Conservation (phyloP, 305 asterid species). For the Salvia sclarea region DNA sequence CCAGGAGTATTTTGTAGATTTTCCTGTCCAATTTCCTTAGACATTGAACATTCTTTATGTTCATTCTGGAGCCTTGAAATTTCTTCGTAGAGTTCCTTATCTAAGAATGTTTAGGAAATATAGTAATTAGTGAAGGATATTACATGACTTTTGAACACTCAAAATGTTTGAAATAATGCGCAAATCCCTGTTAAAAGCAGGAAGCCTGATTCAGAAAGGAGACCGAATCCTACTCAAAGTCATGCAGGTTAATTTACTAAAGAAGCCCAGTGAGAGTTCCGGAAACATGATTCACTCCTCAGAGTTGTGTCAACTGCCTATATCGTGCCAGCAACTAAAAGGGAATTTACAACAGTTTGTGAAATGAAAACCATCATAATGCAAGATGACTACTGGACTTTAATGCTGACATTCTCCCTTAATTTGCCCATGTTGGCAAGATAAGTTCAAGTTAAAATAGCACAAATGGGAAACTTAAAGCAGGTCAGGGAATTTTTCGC, state of each 20-base stretch:
- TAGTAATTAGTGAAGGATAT: conserved; percentile 4
- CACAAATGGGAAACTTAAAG: not conserved
- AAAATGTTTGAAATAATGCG: not conserved
- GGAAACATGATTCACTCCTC: not conserved
- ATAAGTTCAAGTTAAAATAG: conserved; percentile 17
- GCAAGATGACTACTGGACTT: not conserved
- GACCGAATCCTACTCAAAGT: not conserved
- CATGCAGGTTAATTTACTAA: not conserved
- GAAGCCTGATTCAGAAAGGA: conserved; percentile 2
- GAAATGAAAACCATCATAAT: conserved; percentile 10
- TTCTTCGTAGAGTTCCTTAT: conserved; percentile 58
- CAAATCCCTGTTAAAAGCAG: not conserved
- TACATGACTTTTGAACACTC: not conserved
- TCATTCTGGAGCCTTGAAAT: conserved; percentile 54
- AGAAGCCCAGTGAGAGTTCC: conserved; percentile 9
- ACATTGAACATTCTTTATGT: conserved; percentile 30
- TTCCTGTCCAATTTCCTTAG: conserved; percentile 23
- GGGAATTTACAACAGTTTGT: not conserved
- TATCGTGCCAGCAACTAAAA: not conserved
- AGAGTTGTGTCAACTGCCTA: not conserved
- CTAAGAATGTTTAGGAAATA: conserved; percentile 38
- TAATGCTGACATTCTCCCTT: not conserved
- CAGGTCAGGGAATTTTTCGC: conserved; percentile 27
- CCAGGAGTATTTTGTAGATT: conserved; percentile 33
- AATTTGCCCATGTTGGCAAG: not conserved